Percentiles rank a stretch among this genome's conserved stretches.
Evolutionary conservation across 2,329 filamentous ascomycete species (phyloP).

Genomic region (Calonectria hawksworthii): DNA sequence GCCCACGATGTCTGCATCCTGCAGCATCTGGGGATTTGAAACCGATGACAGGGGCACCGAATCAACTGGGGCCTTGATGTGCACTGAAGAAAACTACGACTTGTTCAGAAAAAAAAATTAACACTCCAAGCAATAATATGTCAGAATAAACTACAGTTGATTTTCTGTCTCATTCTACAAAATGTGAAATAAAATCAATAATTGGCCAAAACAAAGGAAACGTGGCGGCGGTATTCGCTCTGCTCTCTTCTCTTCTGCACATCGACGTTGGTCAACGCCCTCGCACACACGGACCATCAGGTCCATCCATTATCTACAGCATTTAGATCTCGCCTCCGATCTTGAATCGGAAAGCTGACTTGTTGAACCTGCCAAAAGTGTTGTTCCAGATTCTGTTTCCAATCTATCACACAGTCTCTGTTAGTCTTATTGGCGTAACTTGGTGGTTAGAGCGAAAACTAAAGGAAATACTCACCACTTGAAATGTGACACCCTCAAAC

Average conservation of each 20-base stretch:
- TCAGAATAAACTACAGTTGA: not conserved
- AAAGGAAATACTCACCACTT: conserved; percentile 12
- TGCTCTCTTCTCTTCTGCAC: not conserved
- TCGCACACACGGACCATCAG: not conserved
- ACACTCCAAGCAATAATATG: not conserved
- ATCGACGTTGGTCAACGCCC: too few relatives aligned
- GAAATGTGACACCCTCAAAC: conserved; percentile 21
- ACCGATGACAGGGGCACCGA: not conserved
- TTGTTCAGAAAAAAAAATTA: not conserved
- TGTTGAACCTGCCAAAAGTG: conserved; percentile 20
- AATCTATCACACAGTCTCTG: not conserved
- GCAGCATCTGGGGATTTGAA: not conserved
- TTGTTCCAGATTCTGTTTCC: conserved; percentile 26
- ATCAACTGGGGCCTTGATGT: not conserved
- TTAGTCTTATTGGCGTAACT: not conserved
- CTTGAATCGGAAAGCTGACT: conserved; percentile 13
- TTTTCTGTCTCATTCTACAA: not conserved
- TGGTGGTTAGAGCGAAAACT: not conserved
- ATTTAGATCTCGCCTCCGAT: conserved; percentile 22
- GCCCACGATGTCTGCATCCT: not conserved
- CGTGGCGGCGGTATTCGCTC: not conserved
- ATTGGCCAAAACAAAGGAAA: conserved; percentile 1
- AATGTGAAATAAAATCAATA: not conserved
- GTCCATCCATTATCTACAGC: not conserved
- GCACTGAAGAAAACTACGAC: not conserved